Percentiles rank a stretch among this genome's conserved stretches.
Evolutionary conservation across 345 rosid genomes (phyloP).

Genomic region (Lepidium aucheri): DNA sequence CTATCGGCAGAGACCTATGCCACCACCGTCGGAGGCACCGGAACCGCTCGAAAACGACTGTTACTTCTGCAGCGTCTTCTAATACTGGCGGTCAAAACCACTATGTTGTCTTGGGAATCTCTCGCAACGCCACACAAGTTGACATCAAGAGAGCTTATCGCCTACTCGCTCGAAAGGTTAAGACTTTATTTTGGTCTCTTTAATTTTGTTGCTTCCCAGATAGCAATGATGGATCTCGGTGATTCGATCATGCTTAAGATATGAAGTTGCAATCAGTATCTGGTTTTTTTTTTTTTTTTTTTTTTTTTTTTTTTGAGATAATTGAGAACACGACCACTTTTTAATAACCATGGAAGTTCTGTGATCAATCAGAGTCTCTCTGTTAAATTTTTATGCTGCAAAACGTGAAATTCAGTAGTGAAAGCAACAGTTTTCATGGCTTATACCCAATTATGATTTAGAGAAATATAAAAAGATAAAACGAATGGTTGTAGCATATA

Average conservation of each 20-base stretch:
- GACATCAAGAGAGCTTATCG: slow-evolving; percentile 85
- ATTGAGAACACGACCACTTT: not conserved
- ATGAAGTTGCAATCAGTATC: not conserved
- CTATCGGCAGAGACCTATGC: not conserved
- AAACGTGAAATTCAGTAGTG: not conserved
- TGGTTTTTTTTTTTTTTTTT: no score
- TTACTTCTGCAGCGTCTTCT: slow-evolving; percentile 27
- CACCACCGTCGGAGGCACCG: slow-evolving; percentile 23
- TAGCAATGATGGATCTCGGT: not conserved
- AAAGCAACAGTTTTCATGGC: not conserved
- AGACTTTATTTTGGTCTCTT: not conserved
- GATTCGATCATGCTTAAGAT: not conserved
- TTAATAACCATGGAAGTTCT: no score
- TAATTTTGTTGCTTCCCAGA: not conserved
- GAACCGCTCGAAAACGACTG: slow-evolving; percentile 21
- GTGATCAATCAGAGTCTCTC: no score
- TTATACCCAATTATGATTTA: not conserved
- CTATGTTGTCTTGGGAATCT: slow-evolving; percentile 67
- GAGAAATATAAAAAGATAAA: no score
- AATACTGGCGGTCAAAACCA: slow-evolving; percentile 46
- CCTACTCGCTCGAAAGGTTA: slow-evolving; percentile 80
- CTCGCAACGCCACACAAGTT: slow-evolving; percentile 41
- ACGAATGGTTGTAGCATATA: not conserved
- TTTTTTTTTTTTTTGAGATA: not conserved
- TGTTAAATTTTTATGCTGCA: no score